phyloP scores from a whole-genome alignment of 2,329 filamentous ascomycete species.

The Colletotrichum sublineola region DNA sequence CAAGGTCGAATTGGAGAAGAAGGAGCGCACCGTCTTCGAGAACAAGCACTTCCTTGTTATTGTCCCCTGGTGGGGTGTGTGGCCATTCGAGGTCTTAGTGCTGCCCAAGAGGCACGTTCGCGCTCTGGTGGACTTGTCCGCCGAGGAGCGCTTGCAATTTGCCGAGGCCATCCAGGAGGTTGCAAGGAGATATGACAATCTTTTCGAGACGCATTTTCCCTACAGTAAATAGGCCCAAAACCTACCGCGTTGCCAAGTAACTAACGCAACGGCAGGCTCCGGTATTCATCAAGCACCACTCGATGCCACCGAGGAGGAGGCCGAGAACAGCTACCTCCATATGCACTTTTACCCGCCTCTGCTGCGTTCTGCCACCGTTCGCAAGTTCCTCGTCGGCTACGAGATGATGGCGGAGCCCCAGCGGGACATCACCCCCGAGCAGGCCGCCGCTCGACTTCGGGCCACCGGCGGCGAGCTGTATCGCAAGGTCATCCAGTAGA shows the following conservation, averaged over 20 bases:
- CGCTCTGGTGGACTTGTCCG: constrained; percentile 84
- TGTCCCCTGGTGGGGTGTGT: constrained; percentile 97
- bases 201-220: constrained; percentile 96
- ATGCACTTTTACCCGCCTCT: constrained; percentile 98
- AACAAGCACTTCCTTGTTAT: constrained; percentile 88
- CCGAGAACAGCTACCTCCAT: constrained; percentile 91
- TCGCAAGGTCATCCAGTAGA: constrained; percentile 69
- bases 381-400: constrained; percentile 96
- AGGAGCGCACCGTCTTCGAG: constrained; percentile 88
- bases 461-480: constrained; percentile 87
- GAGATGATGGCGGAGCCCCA: constrained; percentile 98
- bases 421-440: constrained; percentile 96
- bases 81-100: constrained; percentile 97
- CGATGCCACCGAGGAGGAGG: constrained; percentile 82
- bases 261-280: constrained; percentile 70
- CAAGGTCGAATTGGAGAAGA: constrained; percentile 82
- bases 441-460: constrained; percentile 84
- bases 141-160: constrained; percentile 77
- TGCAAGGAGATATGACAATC: constrained; percentile 92
- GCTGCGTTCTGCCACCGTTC: constrained; percentile 90
- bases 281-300: constrained; percentile 96
- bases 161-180: constrained; percentile 90
- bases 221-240: constrained; percentile 74
- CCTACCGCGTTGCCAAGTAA: background rate
- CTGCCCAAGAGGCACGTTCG: constrained; percentile 87